Evolutionary conservation across 352 stramenopile genomes (phyloP), one percentile per base, ranked within the genome.

Genomic region (Sclerospora graminicola): DNA sequence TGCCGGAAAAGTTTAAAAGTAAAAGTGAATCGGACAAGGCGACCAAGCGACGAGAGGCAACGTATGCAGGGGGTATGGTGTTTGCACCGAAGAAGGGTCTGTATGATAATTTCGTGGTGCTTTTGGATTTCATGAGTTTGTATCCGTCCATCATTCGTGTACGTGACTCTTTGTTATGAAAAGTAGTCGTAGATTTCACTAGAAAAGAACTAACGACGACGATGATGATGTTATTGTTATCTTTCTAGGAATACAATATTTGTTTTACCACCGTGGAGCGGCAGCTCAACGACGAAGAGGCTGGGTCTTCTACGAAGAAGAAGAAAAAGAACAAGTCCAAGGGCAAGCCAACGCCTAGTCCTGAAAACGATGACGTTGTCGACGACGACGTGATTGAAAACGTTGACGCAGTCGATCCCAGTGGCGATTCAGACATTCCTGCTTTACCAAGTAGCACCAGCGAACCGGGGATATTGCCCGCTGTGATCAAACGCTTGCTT

Each of bases 121-220:
- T 99, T 34, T 64, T 99, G 29, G 97, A 99, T 86, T 99, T 99
- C 71, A 99, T 98, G 79, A 98, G 89, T 81, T 78, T 99, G 51
- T 99, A 99, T 66, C 97, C 97, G 13, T 98, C 91, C 16, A 98
- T 99, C 54, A 99, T 99, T 50, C 74, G 81, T 14, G 71, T 81
- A 65, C 31, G 66, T 73, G 24, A 37, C 24, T 23, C 44, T 32
- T 28, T 39, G 21, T 11, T 2, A 21, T 11, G 11, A 8, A 11
- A n/a, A n/a, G n/a, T n/a, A n/a, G n/a, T 10, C 28, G 14, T 7
- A 13, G 37, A 34, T 31, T 26, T 19, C 11, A 10, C 23, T 15
- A 9, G 2, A 33, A 37, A n/a, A n/a, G n/a, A 38, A 45, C 39
- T 60, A 44, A 57, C 23, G 6, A 41, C 15, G 10, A 19, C 34